Evolutionary conservation across 2,329 filamentous ascomycete genomes (phyloP).

Genomic region (Sclerotinia borealis): DNA sequence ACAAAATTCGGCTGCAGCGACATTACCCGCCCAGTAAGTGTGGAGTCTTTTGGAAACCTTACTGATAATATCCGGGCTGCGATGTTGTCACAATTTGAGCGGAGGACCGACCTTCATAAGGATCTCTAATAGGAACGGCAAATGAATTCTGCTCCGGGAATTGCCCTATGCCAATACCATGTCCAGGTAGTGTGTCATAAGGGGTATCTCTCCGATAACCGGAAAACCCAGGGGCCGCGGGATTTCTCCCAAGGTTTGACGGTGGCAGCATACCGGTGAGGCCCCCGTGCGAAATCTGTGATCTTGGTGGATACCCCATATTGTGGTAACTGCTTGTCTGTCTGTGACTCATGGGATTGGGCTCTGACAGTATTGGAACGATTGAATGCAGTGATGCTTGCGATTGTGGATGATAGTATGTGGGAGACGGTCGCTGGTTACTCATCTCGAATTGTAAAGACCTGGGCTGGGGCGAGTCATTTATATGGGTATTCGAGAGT

Average conservation of each 20-base stretch:
- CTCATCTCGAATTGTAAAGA: constrained; percentile 4
- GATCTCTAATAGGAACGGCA: neutral
- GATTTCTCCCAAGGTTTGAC: neutral
- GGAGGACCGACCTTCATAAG: neutral
- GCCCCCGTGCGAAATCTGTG: neutral
- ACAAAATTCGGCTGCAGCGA: no score
- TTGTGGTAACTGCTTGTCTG: neutral
- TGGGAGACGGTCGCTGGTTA: constrained; percentile 4
- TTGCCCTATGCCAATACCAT: neutral
- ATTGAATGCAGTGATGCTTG: neutral
- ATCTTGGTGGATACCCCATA: neutral
- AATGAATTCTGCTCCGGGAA: constrained; percentile 1
- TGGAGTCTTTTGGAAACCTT: neutral
- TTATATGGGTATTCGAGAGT: constrained; percentile 7
- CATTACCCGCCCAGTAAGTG: neutral
- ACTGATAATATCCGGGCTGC: constrained; percentile 1
- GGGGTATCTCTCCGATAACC: constrained; percentile 2
- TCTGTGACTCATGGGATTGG: constrained; percentile 1
- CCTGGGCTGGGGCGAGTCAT: constrained; percentile 6
- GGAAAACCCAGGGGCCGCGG: neutral
- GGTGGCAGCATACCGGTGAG: constrained; percentile 2
- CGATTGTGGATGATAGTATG: constrained; percentile 2
- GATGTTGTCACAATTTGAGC: constrained; percentile 1
- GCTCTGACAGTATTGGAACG: neutral
- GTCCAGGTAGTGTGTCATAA: neutral